Base-by-base conservation (phyloP, 2,329 filamentous ascomycete species). In the Colletotrichum spaethianum region DNA sequence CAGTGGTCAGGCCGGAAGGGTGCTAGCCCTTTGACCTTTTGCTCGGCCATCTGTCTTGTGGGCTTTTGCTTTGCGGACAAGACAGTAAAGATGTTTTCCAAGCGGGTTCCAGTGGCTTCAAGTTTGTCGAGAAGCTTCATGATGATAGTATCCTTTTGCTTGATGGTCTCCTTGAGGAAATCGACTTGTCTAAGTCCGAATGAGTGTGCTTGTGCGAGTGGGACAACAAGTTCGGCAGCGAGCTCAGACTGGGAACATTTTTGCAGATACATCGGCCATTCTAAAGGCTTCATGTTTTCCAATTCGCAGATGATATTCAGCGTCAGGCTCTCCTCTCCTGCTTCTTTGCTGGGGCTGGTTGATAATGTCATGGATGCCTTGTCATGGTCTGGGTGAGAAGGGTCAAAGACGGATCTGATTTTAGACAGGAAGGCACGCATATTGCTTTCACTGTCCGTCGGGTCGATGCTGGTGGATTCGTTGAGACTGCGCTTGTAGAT, bases 381-480 rank as follows among this genome's bases (percentile, higher is more conserved):
- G 73, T 79, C 78, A 74, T 87, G 85, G 46, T 83, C 83, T 26
- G 79, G 78, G 46, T 82, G 82, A 26, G 77, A 89, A 69, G 74
- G 84, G 83, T 84, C 87, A 77, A 90, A 81, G 38, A 87, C 86
- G 50, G 83, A 82, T 60, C 84, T 81, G 23, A 96, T 83, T 76
- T 92, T 91, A 28, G 88, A 85, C 18, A 95, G 83, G 63, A 96
- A 90, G 62, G 91, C 90, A 33, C 82, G 79, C 82, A 94, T 89
- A 77, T 96, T 93, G 62, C 90, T 88, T 0, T 86, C 83, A 72
- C 92, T 91, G 75, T 93, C 91, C 78, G 88, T 91, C 1, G 93
- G 91, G 78, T 96, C 93, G 73, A 96, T 94, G 73, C 89, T 91
- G 20, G 92, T 93, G 75, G 90, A 87, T 75, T 92, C 87, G 31